phyloP scores from a whole-genome alignment of 257 asterid species.

The Nicotiana paniculata region DNA sequence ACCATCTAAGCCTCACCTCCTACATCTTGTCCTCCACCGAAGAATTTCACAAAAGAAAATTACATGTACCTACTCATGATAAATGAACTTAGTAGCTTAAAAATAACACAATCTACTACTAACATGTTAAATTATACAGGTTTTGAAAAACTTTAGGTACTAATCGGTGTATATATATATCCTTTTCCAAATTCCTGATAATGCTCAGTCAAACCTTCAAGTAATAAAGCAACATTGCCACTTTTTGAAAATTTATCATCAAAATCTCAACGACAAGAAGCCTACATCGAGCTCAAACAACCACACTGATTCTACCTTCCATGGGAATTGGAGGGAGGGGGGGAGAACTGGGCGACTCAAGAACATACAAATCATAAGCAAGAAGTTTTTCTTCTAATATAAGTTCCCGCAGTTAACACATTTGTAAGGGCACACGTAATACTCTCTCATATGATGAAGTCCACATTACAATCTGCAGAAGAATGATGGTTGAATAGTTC shows the following conservation, averaged over 20 bases:
- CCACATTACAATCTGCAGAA: constrained; percentile 1
- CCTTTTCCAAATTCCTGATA: not conserved
- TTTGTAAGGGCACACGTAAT: not conserved
- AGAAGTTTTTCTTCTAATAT: not conserved
- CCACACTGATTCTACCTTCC: not conserved
- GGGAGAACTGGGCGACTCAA: not conserved
- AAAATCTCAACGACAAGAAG: not conserved
- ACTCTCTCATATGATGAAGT: not conserved
- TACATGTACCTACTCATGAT: no score
- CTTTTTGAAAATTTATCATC: not conserved
- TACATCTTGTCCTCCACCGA: no score
- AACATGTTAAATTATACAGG: no score
- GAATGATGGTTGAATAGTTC: constrained; percentile 3
- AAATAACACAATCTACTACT: no score
- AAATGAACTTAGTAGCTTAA: no score
- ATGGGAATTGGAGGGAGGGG: no score
- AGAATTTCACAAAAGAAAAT: no score
- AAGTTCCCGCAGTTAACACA: not conserved
- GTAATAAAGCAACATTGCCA: not conserved
- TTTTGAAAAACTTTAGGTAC: no score
- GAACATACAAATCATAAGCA: not conserved
- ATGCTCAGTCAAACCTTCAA: not conserved
- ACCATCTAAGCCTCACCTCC: no score
- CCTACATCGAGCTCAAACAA: not conserved
- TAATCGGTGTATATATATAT: no score